These are phyloP conservation scores for Echinosophora koreensis DNA, from an alignment of 306 rosid species.

Conservation along the genomic window DNA sequence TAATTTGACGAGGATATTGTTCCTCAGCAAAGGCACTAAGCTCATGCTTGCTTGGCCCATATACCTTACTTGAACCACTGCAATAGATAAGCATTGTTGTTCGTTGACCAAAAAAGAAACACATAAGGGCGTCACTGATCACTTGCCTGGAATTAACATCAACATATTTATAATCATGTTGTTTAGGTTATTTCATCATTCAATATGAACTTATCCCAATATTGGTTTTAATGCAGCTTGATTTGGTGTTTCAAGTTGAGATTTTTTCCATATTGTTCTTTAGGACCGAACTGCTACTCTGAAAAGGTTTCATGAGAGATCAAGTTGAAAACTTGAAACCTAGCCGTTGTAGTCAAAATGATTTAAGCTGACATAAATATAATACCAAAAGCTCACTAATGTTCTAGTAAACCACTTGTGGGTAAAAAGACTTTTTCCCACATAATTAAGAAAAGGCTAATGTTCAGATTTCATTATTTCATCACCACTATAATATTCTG, in stretches of 20 bases:
- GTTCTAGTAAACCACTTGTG: background rate
- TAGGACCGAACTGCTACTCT: background rate
- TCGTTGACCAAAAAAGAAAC: no score
- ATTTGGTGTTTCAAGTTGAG: background rate
- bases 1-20: no score
- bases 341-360: slow-evolving; percentile 24
- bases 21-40: no score
- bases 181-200: no score
- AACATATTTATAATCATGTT: no score
- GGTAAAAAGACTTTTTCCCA: background rate
- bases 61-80: no score
- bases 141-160: no score
- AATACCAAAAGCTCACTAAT: background rate
- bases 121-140: no score
- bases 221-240: background rate
- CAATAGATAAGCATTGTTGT: no score
- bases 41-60: no score
- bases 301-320: background rate
- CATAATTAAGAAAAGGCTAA: background rate
- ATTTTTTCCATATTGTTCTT: background rate
- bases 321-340: slow-evolving; percentile 11
- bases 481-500: background rate
- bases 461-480: background rate
- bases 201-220: no score
- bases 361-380: slow-evolving; percentile 41